phyloP scores from a whole-genome alignment of 331 rosid species.

The Prunus yedoensis region DNA sequence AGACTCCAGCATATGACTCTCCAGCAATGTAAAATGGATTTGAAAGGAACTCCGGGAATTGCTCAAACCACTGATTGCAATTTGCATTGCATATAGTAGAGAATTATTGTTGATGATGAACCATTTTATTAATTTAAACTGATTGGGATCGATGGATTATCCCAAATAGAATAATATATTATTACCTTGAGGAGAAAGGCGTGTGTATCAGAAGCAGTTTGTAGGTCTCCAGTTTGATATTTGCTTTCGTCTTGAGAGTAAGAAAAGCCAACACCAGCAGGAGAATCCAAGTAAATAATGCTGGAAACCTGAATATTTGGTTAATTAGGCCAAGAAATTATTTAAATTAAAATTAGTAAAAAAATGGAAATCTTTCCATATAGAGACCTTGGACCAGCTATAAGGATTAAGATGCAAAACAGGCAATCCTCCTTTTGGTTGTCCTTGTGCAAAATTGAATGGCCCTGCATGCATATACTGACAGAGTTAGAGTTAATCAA shows the following conservation, averaged over 20 bases:
- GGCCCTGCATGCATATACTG: slow-evolving; percentile 38
- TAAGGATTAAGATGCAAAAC: slow-evolving; percentile 45
- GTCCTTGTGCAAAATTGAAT: slow-evolving; percentile 47
- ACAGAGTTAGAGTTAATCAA: background rate
- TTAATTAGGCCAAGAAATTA: background rate
- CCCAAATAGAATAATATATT: too few species aligned
- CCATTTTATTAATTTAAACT: too few species aligned
- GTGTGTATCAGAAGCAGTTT: slow-evolving; percentile 51
- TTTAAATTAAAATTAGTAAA: background rate
- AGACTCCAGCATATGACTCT: too few species aligned
- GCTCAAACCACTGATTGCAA: too few species aligned
- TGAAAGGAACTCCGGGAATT: too few species aligned
- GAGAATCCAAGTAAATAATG: slow-evolving; percentile 56
- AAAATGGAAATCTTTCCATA: background rate
- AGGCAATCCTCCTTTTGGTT: slow-evolving; percentile 40
- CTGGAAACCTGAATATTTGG: slow-evolving; percentile 40
- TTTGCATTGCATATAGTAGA: too few species aligned
- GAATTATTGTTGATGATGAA: too few species aligned
- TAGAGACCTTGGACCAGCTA: slow-evolving; percentile 53
- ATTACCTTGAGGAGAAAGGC: slow-evolving; percentile 44
- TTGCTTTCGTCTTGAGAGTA: slow-evolving; percentile 29
- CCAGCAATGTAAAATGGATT: too few species aligned
- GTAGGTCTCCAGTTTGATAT: slow-evolving; percentile 39
- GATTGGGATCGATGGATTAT: too few species aligned
- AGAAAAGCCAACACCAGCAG: slow-evolving; percentile 54